These are phyloP conservation scores for Ganoderma sinense DNA, from an alignment of 1,284 basidiomycete species.

Conservation along the genomic window DNA sequence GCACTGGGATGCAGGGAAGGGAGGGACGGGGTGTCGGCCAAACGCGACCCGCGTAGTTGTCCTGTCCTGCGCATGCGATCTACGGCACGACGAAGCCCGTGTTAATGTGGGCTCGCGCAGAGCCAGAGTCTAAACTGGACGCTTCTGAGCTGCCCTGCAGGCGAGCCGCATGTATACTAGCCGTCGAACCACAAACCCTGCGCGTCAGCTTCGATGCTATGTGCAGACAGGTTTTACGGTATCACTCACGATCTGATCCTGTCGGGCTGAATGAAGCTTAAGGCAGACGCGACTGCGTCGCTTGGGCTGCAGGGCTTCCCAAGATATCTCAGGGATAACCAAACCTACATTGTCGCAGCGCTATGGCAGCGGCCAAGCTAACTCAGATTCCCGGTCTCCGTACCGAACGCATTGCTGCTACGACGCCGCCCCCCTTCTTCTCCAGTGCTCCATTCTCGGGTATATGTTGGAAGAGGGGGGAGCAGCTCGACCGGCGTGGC, in stretches of 20 bases:
- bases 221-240: not conserved
- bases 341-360: not conserved
- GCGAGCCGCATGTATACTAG: not conserved
- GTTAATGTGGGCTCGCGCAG: too few species aligned
- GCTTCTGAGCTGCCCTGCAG: not conserved
- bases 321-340: slow-evolving; percentile 2
- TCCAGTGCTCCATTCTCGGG: not conserved
- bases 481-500: not conserved
- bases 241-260: not conserved
- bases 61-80: not conserved
- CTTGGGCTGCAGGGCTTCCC: not conserved
- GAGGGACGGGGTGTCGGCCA: not conserved
- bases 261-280: not conserved
- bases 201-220: not conserved
- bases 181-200: not conserved
- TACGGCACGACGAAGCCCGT: not conserved
- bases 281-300: not conserved
- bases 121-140: not conserved
- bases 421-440: not conserved
- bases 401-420: not conserved
- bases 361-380: not conserved
- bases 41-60: not conserved
- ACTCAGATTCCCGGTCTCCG: not conserved
- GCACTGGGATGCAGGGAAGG: not conserved
- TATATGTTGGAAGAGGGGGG: not conserved